These are phyloP conservation scores for Claviceps paspali DNA, from an alignment of 2,329 filamentous ascomycete genomes.

Conservation along the genomic window DNA sequence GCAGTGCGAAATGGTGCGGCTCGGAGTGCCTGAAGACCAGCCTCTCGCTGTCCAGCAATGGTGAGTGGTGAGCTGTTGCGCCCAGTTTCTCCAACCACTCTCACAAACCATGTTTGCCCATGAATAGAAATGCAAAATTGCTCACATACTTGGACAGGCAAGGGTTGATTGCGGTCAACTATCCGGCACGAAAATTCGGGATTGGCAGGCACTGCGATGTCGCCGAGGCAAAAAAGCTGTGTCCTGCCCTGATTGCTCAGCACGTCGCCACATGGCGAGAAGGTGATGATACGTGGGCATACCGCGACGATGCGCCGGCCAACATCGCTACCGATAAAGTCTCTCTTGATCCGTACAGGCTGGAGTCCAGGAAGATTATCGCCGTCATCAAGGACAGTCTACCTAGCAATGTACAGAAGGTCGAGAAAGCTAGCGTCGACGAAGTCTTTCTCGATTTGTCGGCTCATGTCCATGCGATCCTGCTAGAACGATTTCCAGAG, in stretches of 20 bases:
- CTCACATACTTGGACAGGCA: conserved; percentile 39
- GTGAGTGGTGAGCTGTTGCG: conserved; percentile 23
- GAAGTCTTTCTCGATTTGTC: conserved; percentile 92
- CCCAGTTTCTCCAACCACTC: neutral
- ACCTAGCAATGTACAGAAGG: conserved; percentile 47
- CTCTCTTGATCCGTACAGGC: conserved; percentile 79
- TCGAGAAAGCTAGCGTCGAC: conserved; percentile 92
- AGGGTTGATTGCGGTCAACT: conserved; percentile 91
- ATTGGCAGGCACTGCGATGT: conserved; percentile 67
- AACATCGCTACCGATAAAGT: conserved; percentile 86
- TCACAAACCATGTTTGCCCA: neutral
- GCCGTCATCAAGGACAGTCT: conserved; percentile 60
- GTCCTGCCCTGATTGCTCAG: conserved; percentile 69
- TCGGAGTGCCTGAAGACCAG: conserved; percentile 56
- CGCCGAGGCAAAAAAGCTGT: conserved; percentile 71
- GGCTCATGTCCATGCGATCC: conserved; percentile 59
- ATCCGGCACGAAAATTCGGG: conserved; percentile 69
- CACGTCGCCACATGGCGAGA: conserved; percentile 94
- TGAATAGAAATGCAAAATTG: neutral
- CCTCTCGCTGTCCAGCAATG: conserved; percentile 92
- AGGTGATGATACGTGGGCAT: conserved; percentile 83
- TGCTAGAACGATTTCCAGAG: conserved; percentile 66
- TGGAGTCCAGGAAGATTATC: conserved; percentile 72
- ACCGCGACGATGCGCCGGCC: conserved; percentile 63
- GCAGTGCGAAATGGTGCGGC: conserved; percentile 85